Conservation (phyloP, 768 basidiomycete genomes). For the Austroboletus festivus region DNA sequence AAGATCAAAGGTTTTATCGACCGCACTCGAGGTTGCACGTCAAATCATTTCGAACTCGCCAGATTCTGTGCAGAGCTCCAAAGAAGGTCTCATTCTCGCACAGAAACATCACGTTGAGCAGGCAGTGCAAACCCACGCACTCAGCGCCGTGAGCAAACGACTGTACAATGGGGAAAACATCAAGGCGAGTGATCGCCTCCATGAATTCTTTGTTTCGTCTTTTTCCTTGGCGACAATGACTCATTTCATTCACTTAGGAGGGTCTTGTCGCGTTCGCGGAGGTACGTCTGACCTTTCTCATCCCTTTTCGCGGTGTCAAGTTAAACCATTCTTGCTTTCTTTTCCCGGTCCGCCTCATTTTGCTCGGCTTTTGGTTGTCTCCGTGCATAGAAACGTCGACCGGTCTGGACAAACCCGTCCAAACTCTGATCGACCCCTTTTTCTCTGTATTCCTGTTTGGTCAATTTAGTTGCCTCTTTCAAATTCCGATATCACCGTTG, state of each 20-base stretch:
- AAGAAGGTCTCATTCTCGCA: conserved; percentile 59
- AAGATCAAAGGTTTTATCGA: conserved; percentile 45
- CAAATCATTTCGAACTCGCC: conserved; percentile 66
- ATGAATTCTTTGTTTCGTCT: conserved; percentile 1
- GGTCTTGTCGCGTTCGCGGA: conserved; percentile 64
- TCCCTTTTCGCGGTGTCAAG: too few species aligned
- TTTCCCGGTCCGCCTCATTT: too few species aligned
- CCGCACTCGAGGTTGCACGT: conserved; percentile 61
- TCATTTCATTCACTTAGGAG: conserved; percentile 44
- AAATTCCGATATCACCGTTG: conserved; percentile 4
- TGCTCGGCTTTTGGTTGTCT: too few species aligned
- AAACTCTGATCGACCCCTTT: conserved; percentile 17
- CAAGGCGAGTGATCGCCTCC: conserved; percentile 42
- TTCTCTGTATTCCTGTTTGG: background rate
- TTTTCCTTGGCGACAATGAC: conserved; percentile 5
- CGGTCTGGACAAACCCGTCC: conserved; percentile 18
- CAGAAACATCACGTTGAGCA: conserved; percentile 53
- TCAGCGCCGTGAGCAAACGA: conserved; percentile 47
- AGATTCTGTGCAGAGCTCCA: conserved; percentile 75
- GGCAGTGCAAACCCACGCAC: conserved; percentile 43
- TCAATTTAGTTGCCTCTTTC: background rate
- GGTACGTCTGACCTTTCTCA: too few species aligned
- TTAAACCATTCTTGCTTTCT: background rate
- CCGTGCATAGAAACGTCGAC: conserved; percentile 15
- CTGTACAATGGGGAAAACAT: conserved; percentile 66